Evolutionary conservation across 2,329 filamentous ascomycete genomes (phyloP).

Genomic region (Tolypocladium ophioglossoides): DNA sequence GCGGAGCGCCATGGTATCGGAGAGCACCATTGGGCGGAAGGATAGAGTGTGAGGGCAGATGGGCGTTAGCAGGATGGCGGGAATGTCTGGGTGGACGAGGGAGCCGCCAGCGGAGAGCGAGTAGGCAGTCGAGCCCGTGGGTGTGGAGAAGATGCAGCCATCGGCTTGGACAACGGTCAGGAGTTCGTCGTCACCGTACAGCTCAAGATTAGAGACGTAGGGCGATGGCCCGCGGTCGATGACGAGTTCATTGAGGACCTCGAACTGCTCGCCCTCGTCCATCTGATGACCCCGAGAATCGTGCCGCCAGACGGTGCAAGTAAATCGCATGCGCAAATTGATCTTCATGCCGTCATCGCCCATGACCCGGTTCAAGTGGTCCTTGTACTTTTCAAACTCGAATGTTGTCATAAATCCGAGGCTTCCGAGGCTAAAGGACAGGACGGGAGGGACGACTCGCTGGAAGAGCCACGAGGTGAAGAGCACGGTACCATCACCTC

Average conservation of each 20-base stretch:
- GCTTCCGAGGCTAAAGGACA: conserved; percentile 76
- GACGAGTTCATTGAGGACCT: conserved; percentile 96
- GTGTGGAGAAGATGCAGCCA: conserved; percentile 94
- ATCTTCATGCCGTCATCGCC: conserved; percentile 93
- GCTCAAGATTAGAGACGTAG: conserved; percentile 92
- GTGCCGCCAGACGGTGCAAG: conserved; percentile 86
- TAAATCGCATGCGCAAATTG: conserved; percentile 97
- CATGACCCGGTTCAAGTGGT: conserved; percentile 82
- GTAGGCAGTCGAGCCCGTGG: conserved; percentile 90
- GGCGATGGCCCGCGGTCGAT: conserved; percentile 95
- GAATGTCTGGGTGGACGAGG: conserved; percentile 92
- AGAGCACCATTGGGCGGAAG: conserved; percentile 96
- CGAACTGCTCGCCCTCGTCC: conserved; percentile 89
- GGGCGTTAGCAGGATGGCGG: conserved; percentile 89
- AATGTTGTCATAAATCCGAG: conserved; percentile 85
- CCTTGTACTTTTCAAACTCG: conserved; percentile 78
- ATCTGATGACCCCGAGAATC: conserved; percentile 49
- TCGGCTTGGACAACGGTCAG: conserved; percentile 94
- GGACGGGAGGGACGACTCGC: conserved; percentile 71
- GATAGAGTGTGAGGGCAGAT: conserved; percentile 96
- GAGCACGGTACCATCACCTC: conserved; percentile 77
- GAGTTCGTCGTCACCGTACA: conserved; percentile 91
- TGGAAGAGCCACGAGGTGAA: conserved; percentile 92
- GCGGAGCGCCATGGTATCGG: conserved; percentile 84
- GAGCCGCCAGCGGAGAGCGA: conserved; percentile 92